Base-by-base conservation (phyloP, 1,139 yeast species). In the Yamadazyma dendronema region DNA sequence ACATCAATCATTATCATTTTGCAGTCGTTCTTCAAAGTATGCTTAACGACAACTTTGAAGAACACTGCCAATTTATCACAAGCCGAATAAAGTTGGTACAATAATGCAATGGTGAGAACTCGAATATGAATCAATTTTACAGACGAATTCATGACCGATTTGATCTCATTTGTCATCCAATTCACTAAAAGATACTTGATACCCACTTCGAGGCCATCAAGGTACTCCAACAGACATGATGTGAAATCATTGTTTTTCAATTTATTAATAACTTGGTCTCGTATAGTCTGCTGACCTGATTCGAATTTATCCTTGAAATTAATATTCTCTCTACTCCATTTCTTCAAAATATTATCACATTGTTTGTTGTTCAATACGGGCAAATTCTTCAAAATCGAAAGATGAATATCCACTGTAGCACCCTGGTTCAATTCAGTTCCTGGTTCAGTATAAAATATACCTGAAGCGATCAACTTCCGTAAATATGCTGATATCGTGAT, bases 381-480 rank as follows among this genome's bases (percentile, higher is more conserved):
- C 13, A 83, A 56, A 43, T 79, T 79, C 44, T 68, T 65, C 24
- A 83, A 57, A 21, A 81, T 68, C 16, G 61, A 48, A 24, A 79
- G 53, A 50, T 82, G 88, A 13, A 67, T 60, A 28, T 62, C 57
- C 10, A 72, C 44, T 54, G 59, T 44, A 42, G 56, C 43, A 52
- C 59, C 45, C 27, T 42, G 26, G 17, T 42, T 40, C 4, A 43
- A 41, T 13, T 42, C 48, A 9, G 47, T 39, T 3, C 54, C 59
- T 1, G 61, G 61, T 4, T 69, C 61, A 6, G 74, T 54, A 54
- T 84, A 87, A 35, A 88, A 74, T 0, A 86, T 68, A 4, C 96
- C 97, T 1, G 94, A 82, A 4, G 96, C 88, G 36, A 89, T 88
- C 26, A 88, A 62, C 46, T 83, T 78, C 50, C 96, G 65, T 40